Evolutionary conservation across 2,329 filamentous ascomycete species (phyloP), one percentile per base, ranked within the genome.

Genomic region (Aspergillus flavus): DNA sequence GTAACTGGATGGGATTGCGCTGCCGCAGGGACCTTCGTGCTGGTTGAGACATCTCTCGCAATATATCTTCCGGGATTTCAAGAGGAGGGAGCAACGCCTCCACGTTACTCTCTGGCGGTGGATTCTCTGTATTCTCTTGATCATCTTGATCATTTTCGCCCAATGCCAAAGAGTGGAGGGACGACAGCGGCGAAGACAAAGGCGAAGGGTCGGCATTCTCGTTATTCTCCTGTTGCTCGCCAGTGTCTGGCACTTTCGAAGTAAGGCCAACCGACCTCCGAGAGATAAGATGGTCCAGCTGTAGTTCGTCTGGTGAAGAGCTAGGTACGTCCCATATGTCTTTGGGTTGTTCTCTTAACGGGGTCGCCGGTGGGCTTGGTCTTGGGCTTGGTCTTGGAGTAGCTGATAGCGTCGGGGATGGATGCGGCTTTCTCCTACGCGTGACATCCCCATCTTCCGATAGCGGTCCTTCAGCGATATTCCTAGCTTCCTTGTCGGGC

Each of bases 1-100:
- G 80, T 32, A 83, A 64, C 60, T 84, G 82, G 56, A 83, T 83
- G 9, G 80, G 77, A 66, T 81, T 82, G 45, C 82, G 78, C 61
- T 80, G 74, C 58, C 82, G 75, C 26, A 83, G 69, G 4, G 70
- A 71, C 61, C 78, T 74, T 62, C 74, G 71, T n/a, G 61, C 56
- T 19, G 72, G 72, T 36, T 69, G 71, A 32, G 66, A 62, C 36
- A 72, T 30, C 61, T 76, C 69, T 30, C 59, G 67, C 53, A 75
- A 32, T 21, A 76, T 57, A 11, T 75, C 71, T 14, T 73, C 70
- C 0, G 71, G 67, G 12, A 76, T 68, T 16, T 76, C 71, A 11
- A 72, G 57, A 12, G 68, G 57, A 7, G 68, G 63, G 9, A 71
- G 59, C 32, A 67, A 39, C 19, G 69, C 64, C 26, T 71, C 65